A percentile compares a stretch with the other conserved stretches of the same genome.
Conservation (phyloP, 2,329 filamentous ascomycete species). For the Colletotrichum spaethianum region DNA sequence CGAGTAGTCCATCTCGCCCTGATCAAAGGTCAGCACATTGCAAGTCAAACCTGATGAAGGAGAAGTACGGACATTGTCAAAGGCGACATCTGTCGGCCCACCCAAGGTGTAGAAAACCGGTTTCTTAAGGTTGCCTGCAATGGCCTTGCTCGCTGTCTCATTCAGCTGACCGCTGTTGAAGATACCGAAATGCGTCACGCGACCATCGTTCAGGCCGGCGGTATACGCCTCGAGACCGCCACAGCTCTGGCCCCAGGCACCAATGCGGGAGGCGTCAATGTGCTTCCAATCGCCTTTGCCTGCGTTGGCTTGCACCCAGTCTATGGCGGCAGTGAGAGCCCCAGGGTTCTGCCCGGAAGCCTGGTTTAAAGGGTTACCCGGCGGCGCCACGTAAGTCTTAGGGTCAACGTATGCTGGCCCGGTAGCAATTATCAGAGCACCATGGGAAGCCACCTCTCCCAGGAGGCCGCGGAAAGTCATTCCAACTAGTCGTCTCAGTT, state of each 20-base stretch:
- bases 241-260: conserved; percentile 29
- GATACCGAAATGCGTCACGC: conserved; percentile 22
- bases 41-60: rapidly evolving
- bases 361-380: background rate
- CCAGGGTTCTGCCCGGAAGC: conserved; percentile 23
- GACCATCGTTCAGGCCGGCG: conserved; percentile 21
- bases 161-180: conserved; percentile 27
- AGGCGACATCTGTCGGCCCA: conserved; percentile 16
- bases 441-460: conserved; percentile 16
- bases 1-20: conserved; percentile 33
- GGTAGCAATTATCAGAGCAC: conserved; percentile 6
- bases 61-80: background rate
- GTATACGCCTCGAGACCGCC: conserved; percentile 26
- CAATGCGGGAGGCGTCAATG: conserved; percentile 31
- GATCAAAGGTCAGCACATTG: background rate
- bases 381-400: conserved; percentile 1
- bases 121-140: conserved; percentile 11
- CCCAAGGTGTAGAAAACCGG: conserved; percentile 28
- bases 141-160: background rate
- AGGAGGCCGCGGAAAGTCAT: conserved; percentile 20
- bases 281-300: conserved; percentile 30
- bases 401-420: conserved; percentile 17
- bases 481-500: background rate
- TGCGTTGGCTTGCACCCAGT: conserved; percentile 25
- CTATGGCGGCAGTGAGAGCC: conserved; percentile 22